Evolutionary conservation across 768 basidiomycete genomes (phyloP), one percentile per base, ranked within the genome.

Genomic region (Lactifluus subvellereus): DNA sequence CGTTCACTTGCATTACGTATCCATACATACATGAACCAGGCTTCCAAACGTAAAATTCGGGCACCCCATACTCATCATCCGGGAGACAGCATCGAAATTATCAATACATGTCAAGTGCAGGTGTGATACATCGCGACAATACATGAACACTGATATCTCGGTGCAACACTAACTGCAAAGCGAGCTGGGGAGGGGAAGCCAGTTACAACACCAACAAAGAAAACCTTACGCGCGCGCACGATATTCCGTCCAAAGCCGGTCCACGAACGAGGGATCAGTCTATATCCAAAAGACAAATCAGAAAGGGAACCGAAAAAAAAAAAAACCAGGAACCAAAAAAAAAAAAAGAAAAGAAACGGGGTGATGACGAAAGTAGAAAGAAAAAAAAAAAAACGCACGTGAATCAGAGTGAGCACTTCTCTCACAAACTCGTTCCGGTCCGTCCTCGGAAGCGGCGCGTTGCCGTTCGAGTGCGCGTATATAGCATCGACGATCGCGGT

Each of bases 331-430:
- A 8, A 20, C 7, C 9, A 35, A 35, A 35, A n/a, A 16, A 30
- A 30, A 1, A n/a, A 51, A 22, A 30, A 22, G 47, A 1, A 14
- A 68, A 37, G 22, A n/a, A 30, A 7, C 30, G n/a, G 30, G 22
- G 6, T 11, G 7, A 35, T 10, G 33, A 35, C 8, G 1, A 0
- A 33, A 7, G 32, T 13, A 18, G 37, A 27, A 7, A 35, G 22
- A 8, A 18, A 43, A 11, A 14, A 43, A 27, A 56, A 27, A 50
- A 9, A 55, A 0, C 73, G 45, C 42, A 74, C 72, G 49, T 71
- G 66, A 10, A 74, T 71, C 35, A 98, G 79, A 0, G 88, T 84
- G 70, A 98, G 72, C 62, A 94, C 88, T 69, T 93, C 89, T 64
- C 77, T 74, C 49, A 89, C 74, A 20, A 86, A 79, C 38, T 82